Base-by-base conservation (phyloP, 495 filamentous ascomycete genomes). In the Hypoxylon rickii region DNA sequence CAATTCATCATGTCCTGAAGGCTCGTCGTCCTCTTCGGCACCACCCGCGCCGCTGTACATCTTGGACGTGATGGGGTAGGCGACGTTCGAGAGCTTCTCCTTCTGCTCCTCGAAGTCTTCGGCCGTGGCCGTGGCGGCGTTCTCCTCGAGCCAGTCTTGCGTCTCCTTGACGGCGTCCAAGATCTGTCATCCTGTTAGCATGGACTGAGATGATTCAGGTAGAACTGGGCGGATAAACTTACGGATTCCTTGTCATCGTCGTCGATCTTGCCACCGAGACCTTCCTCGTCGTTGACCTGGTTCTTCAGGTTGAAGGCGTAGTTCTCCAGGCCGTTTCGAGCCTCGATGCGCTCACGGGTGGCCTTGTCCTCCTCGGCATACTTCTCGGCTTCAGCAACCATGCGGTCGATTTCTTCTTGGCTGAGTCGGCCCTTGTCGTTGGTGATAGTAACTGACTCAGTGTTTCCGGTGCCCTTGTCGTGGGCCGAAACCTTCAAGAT, bases 51-150 rank as follows among this genome's bases (percentile, higher is more conserved):
- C 83, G 69, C 85, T 79, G 78, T 98, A 96, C 44, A 96, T 78
- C 84, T 99, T 99, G 80, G 88, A 93, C 66, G 94, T 99, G 78
- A 99, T 99, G 26, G 94, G 94, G 79, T 97, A 97, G 17, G 94
- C 94, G 49, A 97, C 89, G 75, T 87, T 86, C 65, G 88, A 93
- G 60, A 99, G 85, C 81, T 96, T 96, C 87, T 99, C 93, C 83
- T 93, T 96, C 80, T 97, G 92, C 84, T 99, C 94, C 73, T 96
- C 90, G 65, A 97, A 97, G 79, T 97, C 94, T 80, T 97, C 95
- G 45, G 86, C 79, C 55, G 81, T 83, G 51, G 94, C 94, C 43
- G 88, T 88, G 53, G 84, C 83, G 57, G 84, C 92, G 78, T 97
- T 94, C 84, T 97, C 92, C 63, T 97, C 93, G 42, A 98, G 87